Percentiles rank a stretch among this genome's conserved stretches.
phyloP scores from a whole-genome alignment of 495 filamentous ascomycete genomes.

The Aspergillus leporis region DNA sequence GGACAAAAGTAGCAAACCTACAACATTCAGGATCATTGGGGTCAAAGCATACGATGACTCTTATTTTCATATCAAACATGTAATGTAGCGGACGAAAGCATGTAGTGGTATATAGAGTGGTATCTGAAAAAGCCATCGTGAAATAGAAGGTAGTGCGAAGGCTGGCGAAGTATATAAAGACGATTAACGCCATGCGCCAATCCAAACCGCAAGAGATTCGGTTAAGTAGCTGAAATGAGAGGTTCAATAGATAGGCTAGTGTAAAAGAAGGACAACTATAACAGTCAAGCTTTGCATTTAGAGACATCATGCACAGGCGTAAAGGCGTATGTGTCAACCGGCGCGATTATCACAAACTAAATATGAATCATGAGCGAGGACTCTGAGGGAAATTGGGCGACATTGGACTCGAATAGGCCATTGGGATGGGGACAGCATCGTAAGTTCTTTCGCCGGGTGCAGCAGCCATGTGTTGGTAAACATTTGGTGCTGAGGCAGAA shows the following conservation, averaged over 20 bases:
- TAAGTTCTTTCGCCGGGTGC: conserved; percentile 53
- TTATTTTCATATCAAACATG: too few species aligned
- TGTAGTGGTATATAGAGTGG: too few species aligned
- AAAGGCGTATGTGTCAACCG: neutral
- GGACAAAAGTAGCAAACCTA: neutral
- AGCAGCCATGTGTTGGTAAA: conserved; percentile 41
- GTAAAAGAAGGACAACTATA: neutral
- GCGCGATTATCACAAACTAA: neutral
- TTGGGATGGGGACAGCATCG: conserved; percentile 54
- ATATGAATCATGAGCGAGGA: conserved; percentile 14
- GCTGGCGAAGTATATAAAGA: too few species aligned
- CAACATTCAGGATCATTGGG: too few species aligned
- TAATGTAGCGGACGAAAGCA: too few species aligned
- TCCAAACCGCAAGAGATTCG: too few species aligned
- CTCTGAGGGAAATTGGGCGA: conserved; percentile 34
- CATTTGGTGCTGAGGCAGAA: conserved; percentile 21
- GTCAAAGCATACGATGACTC: too few species aligned
- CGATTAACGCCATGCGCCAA: too few species aligned
- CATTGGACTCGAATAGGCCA: conserved; percentile 49
- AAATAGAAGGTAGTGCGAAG: too few species aligned
- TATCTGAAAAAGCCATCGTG: too few species aligned
- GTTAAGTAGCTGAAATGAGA: neutral
- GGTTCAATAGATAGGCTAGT: neutral
- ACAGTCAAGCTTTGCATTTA: neutral
- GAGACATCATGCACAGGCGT: neutral